A percentile compares a stretch with the other conserved stretches of the same genome.
These are phyloP conservation scores for Kurtzmaniella quercitrusa DNA, from an alignment of 1,139 yeast genomes.

Conservation along the genomic window DNA sequence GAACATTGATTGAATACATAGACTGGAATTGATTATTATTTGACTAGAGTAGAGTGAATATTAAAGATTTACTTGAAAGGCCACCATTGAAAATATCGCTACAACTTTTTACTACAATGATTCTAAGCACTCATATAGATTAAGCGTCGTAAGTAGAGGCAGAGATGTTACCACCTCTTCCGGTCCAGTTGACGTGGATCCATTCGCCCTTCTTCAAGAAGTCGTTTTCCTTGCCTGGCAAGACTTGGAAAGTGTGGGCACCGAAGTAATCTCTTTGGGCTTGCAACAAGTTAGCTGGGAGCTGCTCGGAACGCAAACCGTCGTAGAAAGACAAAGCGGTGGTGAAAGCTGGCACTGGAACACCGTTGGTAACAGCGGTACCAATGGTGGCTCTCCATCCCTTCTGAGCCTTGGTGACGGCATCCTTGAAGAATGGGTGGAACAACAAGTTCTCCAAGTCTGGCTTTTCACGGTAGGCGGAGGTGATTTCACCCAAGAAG, in stretches of 20 bases:
- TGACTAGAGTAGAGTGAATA: not conserved
- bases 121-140: slow-evolving; percentile 10
- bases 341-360: slow-evolving; percentile 96
- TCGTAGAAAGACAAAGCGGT: slow-evolving; percentile 98
- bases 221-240: slow-evolving; percentile 79
- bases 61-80: no score
- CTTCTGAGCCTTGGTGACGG: slow-evolving; percentile 87
- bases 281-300: slow-evolving; percentile 97
- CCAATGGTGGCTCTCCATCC: slow-evolving; percentile 93
- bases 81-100: not conserved
- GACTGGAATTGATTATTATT: not conserved
- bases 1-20: not conserved
- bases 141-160: slow-evolving; percentile 94
- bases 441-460: slow-evolving; percentile 91
- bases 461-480: slow-evolving; percentile 93
- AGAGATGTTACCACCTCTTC: slow-evolving; percentile 96
- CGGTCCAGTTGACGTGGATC: slow-evolving; percentile 99
- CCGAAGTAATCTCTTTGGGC: slow-evolving; percentile 99
- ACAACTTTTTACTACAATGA: not conserved
- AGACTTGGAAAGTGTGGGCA: slow-evolving; percentile 97
- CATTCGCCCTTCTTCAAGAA: slow-evolving; percentile 73
- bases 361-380: slow-evolving; percentile 77
- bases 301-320: slow-evolving; percentile 93
- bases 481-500: slow-evolving; percentile 93
- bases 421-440: slow-evolving; percentile 90